A percentile compares a stretch with the other conserved stretches of the same genome.
phyloP scores from a whole-genome alignment of 345 rosid genomes.

The Turnera subulata region DNA sequence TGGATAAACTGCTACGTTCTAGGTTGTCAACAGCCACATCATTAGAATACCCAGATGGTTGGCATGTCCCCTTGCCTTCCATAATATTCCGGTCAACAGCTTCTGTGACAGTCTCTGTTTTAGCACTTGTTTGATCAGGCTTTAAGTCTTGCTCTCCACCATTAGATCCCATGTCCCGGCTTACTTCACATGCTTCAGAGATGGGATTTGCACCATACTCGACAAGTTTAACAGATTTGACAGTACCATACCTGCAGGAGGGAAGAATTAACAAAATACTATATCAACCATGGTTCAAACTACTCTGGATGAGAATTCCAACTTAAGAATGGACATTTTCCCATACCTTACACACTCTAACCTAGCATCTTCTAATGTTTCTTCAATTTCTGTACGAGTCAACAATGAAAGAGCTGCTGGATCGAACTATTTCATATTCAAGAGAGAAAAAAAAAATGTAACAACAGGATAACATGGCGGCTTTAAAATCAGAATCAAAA shows the following conservation, averaged over 20 bases:
- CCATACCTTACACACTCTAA: constrained; percentile 79
- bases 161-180: constrained; percentile 20
- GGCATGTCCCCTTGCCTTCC: constrained; percentile 24
- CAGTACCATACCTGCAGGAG: constrained; percentile 82
- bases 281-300: background rate
- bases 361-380: constrained; percentile 77
- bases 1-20: constrained; percentile 5
- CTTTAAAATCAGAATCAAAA: constrained; percentile 13
- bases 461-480: background rate
- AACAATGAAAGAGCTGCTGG: constrained; percentile 45
- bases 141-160: constrained; percentile 10
- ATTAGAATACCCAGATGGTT: constrained; percentile 15
- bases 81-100: constrained; percentile 9
- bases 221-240: constrained; percentile 66
- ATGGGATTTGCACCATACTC: constrained; percentile 26
- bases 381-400: constrained; percentile 59
- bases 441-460: background rate
- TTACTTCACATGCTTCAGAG: constrained; percentile 18
- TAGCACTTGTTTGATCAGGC: constrained; percentile 22
- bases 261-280: constrained; percentile 8
- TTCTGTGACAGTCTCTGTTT: constrained; percentile 16
- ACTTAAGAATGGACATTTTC: constrained; percentile 18
- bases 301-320: constrained; percentile 8
- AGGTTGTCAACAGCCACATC: constrained; percentile 22
- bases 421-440: constrained; percentile 40